phyloP scores from a whole-genome alignment of 31 red algal genomes.

The Porphyra umbilicalis region DNA sequence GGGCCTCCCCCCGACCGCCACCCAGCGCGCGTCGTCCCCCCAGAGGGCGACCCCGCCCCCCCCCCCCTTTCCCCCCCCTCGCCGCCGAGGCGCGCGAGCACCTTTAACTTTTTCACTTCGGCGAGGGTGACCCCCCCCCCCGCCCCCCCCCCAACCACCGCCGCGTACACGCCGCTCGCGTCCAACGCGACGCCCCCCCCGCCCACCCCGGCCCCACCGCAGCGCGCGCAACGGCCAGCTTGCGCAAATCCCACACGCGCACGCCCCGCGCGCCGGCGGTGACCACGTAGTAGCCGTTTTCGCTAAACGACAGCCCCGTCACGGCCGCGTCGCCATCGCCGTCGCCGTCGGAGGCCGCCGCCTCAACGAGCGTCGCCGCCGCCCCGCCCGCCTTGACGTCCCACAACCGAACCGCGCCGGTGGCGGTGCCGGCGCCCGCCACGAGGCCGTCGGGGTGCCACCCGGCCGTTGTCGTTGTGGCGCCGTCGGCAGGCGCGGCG shows the following conservation, averaged over 20 bases:
- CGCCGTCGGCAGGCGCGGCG: background rate
- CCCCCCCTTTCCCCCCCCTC: background rate
- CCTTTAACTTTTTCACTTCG: background rate
- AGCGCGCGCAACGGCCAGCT: conserved; percentile 16
- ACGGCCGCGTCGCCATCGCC: background rate
- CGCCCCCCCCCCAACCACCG: background rate
- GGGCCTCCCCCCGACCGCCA: background rate
- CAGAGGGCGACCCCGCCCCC: background rate
- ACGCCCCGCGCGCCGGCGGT: conserved; percentile 3
- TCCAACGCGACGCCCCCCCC: background rate
- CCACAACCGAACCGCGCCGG: conserved; percentile 61
- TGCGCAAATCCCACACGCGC: conserved; percentile 64
- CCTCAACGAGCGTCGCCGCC: background rate
- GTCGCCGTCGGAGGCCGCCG: background rate
- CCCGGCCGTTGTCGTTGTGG: background rate
- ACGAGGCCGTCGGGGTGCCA: conserved; percentile 65
- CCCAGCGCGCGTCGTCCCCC: background rate
- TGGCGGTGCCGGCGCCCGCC: conserved; percentile 32
- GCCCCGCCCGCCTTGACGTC: conserved; percentile 18
- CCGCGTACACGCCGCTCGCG: background rate
- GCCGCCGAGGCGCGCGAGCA: background rate
- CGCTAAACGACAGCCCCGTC: conserved; percentile 32
- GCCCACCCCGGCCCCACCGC: background rate
- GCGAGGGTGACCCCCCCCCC: background rate
- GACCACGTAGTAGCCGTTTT: conserved; percentile 83